Conservation (phyloP, 176 grass and related monocot species). For the Neostapfia colusana region DNA sequence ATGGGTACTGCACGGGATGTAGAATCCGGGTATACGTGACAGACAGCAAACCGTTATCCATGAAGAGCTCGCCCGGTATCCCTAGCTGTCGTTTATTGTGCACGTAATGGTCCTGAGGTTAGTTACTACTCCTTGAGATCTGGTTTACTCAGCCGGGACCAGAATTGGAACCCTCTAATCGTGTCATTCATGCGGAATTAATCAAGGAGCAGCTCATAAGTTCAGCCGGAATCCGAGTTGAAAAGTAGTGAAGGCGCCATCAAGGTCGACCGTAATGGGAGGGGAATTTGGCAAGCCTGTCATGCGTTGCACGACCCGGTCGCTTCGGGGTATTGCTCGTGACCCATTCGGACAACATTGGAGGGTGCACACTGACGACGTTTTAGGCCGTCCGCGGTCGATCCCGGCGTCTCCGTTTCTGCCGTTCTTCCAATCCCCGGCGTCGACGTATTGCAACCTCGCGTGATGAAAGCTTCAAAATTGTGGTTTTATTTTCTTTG, state of each 20-base stretch:
- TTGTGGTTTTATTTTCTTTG: background rate
- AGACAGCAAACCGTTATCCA: too few species aligned
- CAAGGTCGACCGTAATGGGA: background rate
- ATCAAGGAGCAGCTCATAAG: background rate
- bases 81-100: too few species aligned
- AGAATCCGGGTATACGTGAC: too few species aligned
- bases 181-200: background rate
- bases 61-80: too few species aligned
- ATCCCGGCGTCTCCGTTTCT: background rate
- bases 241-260: background rate
- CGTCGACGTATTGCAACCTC: too few species aligned
- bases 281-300: constrained; percentile 11
- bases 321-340: background rate
- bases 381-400: background rate
- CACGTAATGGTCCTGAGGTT: background rate
- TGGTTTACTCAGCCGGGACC: background rate
- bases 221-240: background rate
- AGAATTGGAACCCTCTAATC: background rate
- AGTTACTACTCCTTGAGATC: background rate
- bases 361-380: background rate
- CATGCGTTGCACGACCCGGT: constrained; percentile 1
- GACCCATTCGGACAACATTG: constrained; percentile 32
- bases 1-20: too few species aligned
- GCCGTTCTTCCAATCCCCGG: too few species aligned
- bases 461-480: background rate